Percentiles rank a stretch among this genome's conserved stretches.
phyloP scores from a whole-genome alignment of 2,329 filamentous ascomycete species.

The Ustilaginoidea virens region DNA sequence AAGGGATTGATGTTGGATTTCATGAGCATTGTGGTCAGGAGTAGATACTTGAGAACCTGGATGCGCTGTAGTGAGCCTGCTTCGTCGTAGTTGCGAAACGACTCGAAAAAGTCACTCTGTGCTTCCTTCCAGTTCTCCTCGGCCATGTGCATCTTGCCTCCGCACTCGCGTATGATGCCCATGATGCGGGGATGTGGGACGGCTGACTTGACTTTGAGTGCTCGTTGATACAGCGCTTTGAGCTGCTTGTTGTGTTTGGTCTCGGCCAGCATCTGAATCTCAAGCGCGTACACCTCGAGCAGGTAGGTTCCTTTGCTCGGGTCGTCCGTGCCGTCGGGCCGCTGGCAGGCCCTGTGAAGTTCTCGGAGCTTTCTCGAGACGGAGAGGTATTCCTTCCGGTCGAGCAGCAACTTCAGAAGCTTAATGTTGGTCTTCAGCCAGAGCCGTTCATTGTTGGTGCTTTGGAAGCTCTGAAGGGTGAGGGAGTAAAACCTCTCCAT shows the following conservation, averaged over 20 bases:
- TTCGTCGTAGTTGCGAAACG: conserved; percentile 97
- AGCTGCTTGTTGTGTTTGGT: conserved; percentile 95
- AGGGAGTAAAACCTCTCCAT: conserved; percentile 94
- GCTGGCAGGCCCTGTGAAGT: conserved; percentile 78
- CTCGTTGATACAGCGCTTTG: conserved; percentile 82
- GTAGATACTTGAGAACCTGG: conserved; percentile 91
- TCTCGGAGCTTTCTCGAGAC: conserved; percentile 75
- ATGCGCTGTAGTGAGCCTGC: conserved; percentile 91
- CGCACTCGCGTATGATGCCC: conserved; percentile 96
- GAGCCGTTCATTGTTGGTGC: conserved; percentile 89
- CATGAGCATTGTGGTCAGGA: conserved; percentile 96
- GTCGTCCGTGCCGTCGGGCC: conserved; percentile 75
- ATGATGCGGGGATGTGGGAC: conserved; percentile 98
- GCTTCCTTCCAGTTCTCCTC: conserved; percentile 99
- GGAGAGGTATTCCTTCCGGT: conserved; percentile 72
- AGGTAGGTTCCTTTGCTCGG: conserved; percentile 93
- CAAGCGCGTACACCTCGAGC: conserved; percentile 86
- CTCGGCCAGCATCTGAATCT: conserved; percentile 98
- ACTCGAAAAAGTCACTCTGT: conserved; percentile 96
- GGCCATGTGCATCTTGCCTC: conserved; percentile 99
- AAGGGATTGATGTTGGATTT: conserved; percentile 98
- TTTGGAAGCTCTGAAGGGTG: conserved; percentile 89
- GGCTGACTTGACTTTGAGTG: conserved; percentile 84
- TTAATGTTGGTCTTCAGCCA: conserved; percentile 99
- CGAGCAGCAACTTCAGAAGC: conserved; percentile 77